Conservation (phyloP, 805 yeast genomes). For the Ogataea pini region DNA sequence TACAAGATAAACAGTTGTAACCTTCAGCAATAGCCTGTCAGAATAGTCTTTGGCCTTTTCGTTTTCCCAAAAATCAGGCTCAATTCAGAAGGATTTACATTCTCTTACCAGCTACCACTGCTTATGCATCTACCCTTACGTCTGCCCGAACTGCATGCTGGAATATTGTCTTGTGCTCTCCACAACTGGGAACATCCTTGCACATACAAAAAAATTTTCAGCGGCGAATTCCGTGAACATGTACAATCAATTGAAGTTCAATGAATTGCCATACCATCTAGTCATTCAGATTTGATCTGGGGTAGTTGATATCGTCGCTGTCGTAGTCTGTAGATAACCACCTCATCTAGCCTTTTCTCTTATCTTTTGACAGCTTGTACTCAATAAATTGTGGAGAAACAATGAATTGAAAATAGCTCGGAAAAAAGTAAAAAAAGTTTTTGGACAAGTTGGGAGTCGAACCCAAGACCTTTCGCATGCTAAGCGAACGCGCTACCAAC, state of each 20-base stretch:
- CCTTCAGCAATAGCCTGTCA: too few species aligned
- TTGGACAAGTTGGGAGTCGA: slow-evolving; percentile 79
- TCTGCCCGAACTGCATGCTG: slow-evolving; percentile 4
- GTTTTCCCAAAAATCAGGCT: not conserved
- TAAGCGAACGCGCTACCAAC: slow-evolving; percentile 83
- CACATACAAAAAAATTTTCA: slow-evolving; percentile 1
- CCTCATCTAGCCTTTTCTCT: not conserved
- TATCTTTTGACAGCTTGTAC: not conserved
- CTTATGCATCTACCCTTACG: slow-evolving; percentile 16
- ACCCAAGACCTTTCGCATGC: slow-evolving; percentile 83
- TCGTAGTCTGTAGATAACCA: not conserved
- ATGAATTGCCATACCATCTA: too few species aligned
- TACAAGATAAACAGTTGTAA: too few species aligned
- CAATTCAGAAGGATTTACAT: not conserved
- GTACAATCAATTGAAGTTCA: not conserved
- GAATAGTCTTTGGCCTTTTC: too few species aligned
- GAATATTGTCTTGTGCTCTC: not conserved
- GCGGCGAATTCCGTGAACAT: not conserved
- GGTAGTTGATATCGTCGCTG: not conserved
- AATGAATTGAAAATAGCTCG: not conserved
- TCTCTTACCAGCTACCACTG: not conserved
- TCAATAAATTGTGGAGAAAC: not conserved
- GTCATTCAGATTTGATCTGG: not conserved
- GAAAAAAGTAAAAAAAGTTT: slow-evolving; percentile 31
- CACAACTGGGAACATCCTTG: not conserved